phyloP scores from a whole-genome alignment of 1,139 yeast genomes.

The Tardiomyces blankii region DNA sequence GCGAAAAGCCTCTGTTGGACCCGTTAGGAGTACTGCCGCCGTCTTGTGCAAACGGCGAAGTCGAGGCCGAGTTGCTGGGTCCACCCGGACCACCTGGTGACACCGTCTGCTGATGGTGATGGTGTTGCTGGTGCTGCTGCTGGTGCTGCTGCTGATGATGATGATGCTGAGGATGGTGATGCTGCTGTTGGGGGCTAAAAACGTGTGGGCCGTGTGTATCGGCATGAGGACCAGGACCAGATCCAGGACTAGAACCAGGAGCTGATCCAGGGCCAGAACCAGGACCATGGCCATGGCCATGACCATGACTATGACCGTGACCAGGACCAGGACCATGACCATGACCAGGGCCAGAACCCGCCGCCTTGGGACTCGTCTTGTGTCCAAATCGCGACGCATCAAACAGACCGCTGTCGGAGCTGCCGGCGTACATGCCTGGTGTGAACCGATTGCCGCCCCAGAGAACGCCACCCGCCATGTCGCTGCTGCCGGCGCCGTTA shows the following conservation, averaged over 20 bases:
- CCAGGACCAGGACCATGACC: too few relatives aligned
- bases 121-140: too few relatives aligned
- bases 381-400: neutral
- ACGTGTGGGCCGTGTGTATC: too few relatives aligned
- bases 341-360: neutral
- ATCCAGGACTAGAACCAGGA: too few relatives aligned
- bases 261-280: too few relatives aligned
- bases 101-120: neutral
- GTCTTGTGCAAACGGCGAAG: neutral
- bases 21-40: neutral
- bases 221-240: too few relatives aligned
- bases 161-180: neutral
- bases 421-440: neutral
- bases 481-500: neutral
- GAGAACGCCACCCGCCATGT: neutral
- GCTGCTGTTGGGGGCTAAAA: neutral
- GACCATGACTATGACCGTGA: too few relatives aligned
- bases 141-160: neutral
- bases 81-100: neutral
- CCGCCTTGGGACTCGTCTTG: too few relatives aligned
- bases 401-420: neutral
- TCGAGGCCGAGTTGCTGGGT: neutral
- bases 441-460: neutral
- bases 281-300: too few relatives aligned
- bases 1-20: neutral